These are phyloP conservation scores for Pseudonitzschia multiseries DNA, from an alignment of 108 stramenopile genomes.

Conservation along the genomic window DNA sequence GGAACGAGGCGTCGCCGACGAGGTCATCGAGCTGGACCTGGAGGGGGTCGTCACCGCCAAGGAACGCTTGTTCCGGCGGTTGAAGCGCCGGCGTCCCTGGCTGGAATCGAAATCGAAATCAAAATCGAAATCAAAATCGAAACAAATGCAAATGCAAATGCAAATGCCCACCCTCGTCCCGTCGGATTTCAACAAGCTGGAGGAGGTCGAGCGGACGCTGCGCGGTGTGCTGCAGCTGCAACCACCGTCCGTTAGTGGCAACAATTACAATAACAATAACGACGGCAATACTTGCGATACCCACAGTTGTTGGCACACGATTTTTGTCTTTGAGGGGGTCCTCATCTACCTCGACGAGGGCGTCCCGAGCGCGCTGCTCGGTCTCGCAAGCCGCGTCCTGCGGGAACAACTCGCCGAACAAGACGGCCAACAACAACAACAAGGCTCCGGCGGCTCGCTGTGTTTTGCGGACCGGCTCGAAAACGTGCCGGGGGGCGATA, in stretches of 20 bases:
- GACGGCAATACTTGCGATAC: neutral
- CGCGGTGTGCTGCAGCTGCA: constrained; percentile 36
- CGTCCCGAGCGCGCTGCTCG: constrained; percentile 49
- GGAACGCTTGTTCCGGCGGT: constrained; percentile 48
- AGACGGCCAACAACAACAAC: neutral
- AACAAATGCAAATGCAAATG: neutral
- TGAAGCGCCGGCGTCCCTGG: constrained; percentile 51
- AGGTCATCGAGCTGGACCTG: constrained; percentile 63
- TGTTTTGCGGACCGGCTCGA: constrained; percentile 75
- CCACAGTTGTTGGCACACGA: constrained; percentile 39
- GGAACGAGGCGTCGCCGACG: constrained; percentile 31
- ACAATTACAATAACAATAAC: no score
- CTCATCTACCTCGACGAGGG: constrained; percentile 78
- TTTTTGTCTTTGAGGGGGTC: constrained; percentile 76
- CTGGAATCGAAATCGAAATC: neutral
- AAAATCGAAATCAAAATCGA: neutral
- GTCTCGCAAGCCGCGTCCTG: constrained; percentile 41
- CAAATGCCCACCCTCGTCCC: constrained; percentile 40
- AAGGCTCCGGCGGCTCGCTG: constrained; percentile 22
- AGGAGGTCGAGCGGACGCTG: constrained; percentile 35
- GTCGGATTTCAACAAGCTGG: constrained; percentile 64
- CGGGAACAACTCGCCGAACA: no score
- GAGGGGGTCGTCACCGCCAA: constrained; percentile 63
- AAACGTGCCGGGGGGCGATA: constrained; percentile 61
- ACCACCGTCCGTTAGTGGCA: no score